phyloP scores from a whole-genome alignment of 805 yeast species.

The Candida pseudoglaebosa region DNA sequence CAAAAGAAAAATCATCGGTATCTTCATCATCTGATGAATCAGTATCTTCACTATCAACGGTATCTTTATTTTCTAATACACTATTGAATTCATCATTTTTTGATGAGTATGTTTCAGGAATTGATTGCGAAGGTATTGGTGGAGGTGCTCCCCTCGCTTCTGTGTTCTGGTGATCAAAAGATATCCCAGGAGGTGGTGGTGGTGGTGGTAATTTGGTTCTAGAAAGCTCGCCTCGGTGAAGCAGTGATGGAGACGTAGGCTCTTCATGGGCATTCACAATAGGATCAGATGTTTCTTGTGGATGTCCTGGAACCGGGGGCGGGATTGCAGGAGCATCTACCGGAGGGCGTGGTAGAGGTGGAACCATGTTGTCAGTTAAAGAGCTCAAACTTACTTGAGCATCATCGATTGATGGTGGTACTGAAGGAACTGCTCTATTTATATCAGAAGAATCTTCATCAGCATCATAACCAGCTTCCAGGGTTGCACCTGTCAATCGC shows the following conservation, averaged over 20 bases:
- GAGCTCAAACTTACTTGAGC: not conserved
- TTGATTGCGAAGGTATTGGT: slow-evolving; percentile 11
- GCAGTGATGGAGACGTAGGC: slow-evolving; percentile 2
- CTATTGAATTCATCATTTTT: not conserved
- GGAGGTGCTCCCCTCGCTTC: slow-evolving; percentile 9
- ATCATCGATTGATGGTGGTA: not conserved
- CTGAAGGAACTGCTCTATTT: slow-evolving; percentile 6
- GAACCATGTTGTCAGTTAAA: slow-evolving; percentile 3
- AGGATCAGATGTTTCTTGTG: not conserved
- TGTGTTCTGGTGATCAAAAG: not conserved
- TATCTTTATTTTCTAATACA: not conserved
- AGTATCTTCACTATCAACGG: slow-evolving; percentile 2
- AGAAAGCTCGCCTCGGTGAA: slow-evolving; percentile 10
- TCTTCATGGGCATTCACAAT: slow-evolving; percentile 3
- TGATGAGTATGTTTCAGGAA: slow-evolving; percentile 8
- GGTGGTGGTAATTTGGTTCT: slow-evolving; percentile 10
- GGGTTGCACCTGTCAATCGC: slow-evolving; percentile 21
- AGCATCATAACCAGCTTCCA: slow-evolving; percentile 62
- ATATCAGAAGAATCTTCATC: slow-evolving; percentile 49
- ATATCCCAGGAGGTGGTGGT: slow-evolving; percentile 11
- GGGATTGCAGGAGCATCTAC: slow-evolving; percentile 4
- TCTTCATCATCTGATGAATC: slow-evolving; percentile 7
- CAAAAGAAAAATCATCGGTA: slow-evolving; percentile 25
- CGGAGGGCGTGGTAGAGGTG: slow-evolving; percentile 12
- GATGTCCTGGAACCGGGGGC: slow-evolving; percentile 7